These are phyloP conservation scores for Paraphoma sp. DNA, from an alignment of 2,329 filamentous ascomycete genomes.

Conservation along the genomic window DNA sequence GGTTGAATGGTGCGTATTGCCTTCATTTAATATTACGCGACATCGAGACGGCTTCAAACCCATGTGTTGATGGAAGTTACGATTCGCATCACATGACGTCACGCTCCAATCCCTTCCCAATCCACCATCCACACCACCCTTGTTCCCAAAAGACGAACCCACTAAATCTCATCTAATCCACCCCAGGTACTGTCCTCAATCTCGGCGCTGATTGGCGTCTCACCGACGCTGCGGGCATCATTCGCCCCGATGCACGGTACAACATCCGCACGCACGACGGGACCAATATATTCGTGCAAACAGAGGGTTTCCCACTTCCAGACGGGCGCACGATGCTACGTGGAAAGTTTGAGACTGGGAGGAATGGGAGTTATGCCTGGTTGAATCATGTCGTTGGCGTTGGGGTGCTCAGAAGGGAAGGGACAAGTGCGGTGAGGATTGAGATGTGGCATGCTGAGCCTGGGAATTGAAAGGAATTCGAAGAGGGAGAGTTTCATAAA, in stretches of 20 bases:
- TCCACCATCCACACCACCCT: not conserved
- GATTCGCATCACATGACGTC: slow-evolving; percentile 5
- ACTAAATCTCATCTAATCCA: not conserved
- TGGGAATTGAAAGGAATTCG: not conserved
- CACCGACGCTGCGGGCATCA: slow-evolving; percentile 27
- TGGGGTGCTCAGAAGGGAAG: slow-evolving; percentile 27
- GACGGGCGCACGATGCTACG: slow-evolving; percentile 40
- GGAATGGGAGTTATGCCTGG: slow-evolving; percentile 43
- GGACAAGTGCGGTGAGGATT: slow-evolving; percentile 26
- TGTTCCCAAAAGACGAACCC: not conserved
- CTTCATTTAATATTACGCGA: not conserved
- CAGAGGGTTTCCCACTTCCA: slow-evolving; percentile 35
- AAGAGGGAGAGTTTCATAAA: not conserved
- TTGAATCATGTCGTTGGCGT: slow-evolving; percentile 46
- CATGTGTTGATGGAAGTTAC: not conserved
- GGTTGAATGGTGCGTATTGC: slow-evolving; percentile 27
- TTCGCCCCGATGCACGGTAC: slow-evolving; percentile 46
- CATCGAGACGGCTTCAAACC: not conserved
- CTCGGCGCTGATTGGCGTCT: slow-evolving; percentile 50
- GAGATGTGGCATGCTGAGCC: slow-evolving; percentile 33
- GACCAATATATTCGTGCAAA: slow-evolving; percentile 42
- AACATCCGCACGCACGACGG: slow-evolving; percentile 47
- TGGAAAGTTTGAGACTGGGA: slow-evolving; percentile 43
- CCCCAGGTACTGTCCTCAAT: slow-evolving; percentile 37
- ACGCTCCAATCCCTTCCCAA: slow-evolving; percentile 1